Conservation (phyloP, 306 rosid genomes). For the Spatholobus suberectus region DNA sequence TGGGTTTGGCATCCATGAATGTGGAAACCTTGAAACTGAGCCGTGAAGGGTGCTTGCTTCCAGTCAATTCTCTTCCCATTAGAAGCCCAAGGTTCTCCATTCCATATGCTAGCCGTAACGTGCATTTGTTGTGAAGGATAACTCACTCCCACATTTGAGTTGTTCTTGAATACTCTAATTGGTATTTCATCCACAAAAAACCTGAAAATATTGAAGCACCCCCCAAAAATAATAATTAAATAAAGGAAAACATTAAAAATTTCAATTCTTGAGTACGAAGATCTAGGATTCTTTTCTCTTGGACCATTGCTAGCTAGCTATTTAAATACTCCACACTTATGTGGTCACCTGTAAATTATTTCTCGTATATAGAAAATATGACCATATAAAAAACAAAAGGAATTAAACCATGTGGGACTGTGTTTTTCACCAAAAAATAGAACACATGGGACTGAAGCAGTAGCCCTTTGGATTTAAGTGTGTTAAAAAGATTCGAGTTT, state of each 20-base stretch:
- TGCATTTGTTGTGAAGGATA: conserved; percentile 42
- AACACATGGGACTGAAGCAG: too few relatives aligned
- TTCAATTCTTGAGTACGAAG: neutral
- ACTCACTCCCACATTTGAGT: conserved; percentile 31
- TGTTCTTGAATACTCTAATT: conserved; percentile 47
- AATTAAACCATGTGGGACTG: too few relatives aligned
- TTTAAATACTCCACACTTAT: too few relatives aligned
- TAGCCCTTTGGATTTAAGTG: too few relatives aligned
- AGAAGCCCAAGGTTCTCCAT: conserved; percentile 53
- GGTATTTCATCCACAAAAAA: conserved; percentile 43
- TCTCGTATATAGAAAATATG: too few relatives aligned
- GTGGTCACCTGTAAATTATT: too few relatives aligned
- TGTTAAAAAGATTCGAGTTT: too few relatives aligned
- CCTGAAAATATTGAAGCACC: conserved; percentile 22
- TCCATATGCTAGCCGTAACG: conserved; percentile 41
- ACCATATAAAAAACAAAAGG: too few relatives aligned
- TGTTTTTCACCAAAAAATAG: too few relatives aligned
- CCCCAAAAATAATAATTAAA: neutral
- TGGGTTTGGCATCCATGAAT: conserved; percentile 32
- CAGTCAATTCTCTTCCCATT: conserved; percentile 46
- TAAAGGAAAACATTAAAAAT: neutral
- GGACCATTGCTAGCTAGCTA: too few relatives aligned
- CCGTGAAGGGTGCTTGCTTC: conserved; percentile 42
- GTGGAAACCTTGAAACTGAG: conserved; percentile 45
- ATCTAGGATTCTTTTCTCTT: too few relatives aligned